Base-by-base conservation (phyloP, 371 early-diverging fungal species). In the Haplosporangium sp. region DNA sequence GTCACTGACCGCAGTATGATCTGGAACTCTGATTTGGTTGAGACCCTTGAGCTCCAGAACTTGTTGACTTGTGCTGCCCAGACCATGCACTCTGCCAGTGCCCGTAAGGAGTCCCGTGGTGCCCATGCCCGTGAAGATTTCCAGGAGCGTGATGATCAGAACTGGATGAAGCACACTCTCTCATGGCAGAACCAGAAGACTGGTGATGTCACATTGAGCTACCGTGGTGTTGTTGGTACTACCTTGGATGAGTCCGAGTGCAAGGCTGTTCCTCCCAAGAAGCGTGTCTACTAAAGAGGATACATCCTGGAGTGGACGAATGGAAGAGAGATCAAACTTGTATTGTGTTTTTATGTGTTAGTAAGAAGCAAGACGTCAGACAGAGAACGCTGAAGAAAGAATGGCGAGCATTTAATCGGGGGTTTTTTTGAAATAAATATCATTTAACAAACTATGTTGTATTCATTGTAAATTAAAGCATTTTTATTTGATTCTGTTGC, bases 141-240 rank as follows among this genome's bases (percentile, higher is more conserved):
- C 84, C 86, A 89, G 79, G 91, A 91, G 4, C 95, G 98, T 84
- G 93, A 97, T 85, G 98, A 98, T 84, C 85, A 86, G 67, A 89
- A 96, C 83, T 98, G 97, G 98, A 96, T 97, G 97, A 98, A 98
- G 92, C 99, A 98, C 89, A 97, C 97, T 56, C 89, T 98, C 61
- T 96, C 98, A 63, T 96, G 93, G 91, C 94, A 96, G 88, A 88
- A 95, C 83, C 94, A 92, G 73, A 87, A 93, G 70, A 92, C 93
- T 48, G 92, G 93, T 66, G 88, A 92, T 56, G 92, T 95, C 57
- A 90, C 85, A 76, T 87, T 98, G 58, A 85, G 85, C 65, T 98
- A 99, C 89, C 93, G 99, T 71, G 83, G 83, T 19, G 98, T 98
- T 67, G 88, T 89, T 27, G 84, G 74, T 73, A 87, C 85, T 53